Percentiles rank a stretch among this genome's conserved stretches.
Evolutionary conservation across 2,329 filamentous ascomycete species (phyloP).

Genomic region (Colletotrichum trifolii): DNA sequence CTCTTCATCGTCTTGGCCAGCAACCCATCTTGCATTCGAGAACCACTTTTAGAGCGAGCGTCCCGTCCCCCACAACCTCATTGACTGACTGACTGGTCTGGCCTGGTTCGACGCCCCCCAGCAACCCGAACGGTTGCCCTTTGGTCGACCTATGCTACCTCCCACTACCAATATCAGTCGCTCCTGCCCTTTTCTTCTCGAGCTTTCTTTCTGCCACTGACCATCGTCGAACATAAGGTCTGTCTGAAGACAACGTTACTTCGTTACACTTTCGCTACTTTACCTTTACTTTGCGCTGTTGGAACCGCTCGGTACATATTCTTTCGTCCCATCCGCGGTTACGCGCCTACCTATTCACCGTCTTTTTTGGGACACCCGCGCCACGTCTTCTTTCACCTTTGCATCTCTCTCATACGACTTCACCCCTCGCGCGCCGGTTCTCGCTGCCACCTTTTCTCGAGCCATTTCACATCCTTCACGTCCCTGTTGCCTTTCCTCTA

Average conservation of each 20-base stretch:
- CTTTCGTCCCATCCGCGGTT: background rate
- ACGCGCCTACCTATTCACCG: constrained; percentile 18
- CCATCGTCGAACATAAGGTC: constrained; percentile 12
- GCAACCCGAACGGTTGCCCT: background rate
- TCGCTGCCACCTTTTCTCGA: constrained; percentile 10
- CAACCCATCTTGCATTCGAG: constrained; percentile 17
- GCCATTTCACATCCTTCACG: background rate
- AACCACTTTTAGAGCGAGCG: constrained; percentile 17
- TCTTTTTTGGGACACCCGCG: constrained; percentile 11
- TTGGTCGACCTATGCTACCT: background rate
- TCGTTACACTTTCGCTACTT: constrained; percentile 18
- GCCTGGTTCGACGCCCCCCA: background rate
- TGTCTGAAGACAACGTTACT: constrained; percentile 23
- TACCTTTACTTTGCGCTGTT: background rate
- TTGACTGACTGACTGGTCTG: background rate
- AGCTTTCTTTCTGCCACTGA: constrained; percentile 10
- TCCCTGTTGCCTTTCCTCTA: background rate
- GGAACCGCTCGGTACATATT: background rate
- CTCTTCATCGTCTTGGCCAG: background rate
- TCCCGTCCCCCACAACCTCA: background rate
- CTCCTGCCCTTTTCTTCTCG: background rate
- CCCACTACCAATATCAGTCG: constrained; percentile 1
- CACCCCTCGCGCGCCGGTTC: constrained; percentile 9
- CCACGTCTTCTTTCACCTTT: constrained; percentile 7
- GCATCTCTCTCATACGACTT: constrained; percentile 16